Percentiles rank a stretch among this genome's conserved stretches.
phyloP scores from a whole-genome alignment of 495 filamentous ascomycete genomes.

The Aspergillus kassunensis region DNA sequence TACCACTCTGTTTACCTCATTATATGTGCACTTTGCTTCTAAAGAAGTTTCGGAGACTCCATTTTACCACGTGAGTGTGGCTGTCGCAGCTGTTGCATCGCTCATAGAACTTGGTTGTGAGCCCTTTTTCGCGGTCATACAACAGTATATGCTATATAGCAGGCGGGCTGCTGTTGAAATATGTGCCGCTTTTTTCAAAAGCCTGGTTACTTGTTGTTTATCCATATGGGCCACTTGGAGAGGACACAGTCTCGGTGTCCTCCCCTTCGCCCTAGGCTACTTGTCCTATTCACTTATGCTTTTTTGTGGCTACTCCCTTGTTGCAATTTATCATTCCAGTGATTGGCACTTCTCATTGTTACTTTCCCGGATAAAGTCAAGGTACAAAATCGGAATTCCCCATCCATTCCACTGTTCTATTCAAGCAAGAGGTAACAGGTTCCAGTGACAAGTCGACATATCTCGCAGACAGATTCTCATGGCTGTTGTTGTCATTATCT shows the following conservation, averaged over 20 bases:
- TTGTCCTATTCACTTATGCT: slow-evolving; percentile 68
- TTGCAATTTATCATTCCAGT: slow-evolving; percentile 39
- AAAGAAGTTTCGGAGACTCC: slow-evolving; percentile 52
- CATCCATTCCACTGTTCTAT: not conserved
- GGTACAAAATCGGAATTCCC: slow-evolving; percentile 26
- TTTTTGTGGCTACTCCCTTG: slow-evolving; percentile 59
- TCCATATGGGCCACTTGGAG: slow-evolving; percentile 54
- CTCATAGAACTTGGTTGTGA: slow-evolving; percentile 78
- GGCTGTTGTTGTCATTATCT: slow-evolving; percentile 62
- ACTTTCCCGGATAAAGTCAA: slow-evolving; percentile 37
- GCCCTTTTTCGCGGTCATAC: slow-evolving; percentile 78
- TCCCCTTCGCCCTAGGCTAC: slow-evolving; percentile 90
- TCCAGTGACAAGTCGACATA: slow-evolving; percentile 40
- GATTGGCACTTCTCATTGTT: slow-evolving; percentile 57
- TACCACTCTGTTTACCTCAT: slow-evolving; percentile 52
- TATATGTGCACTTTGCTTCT: slow-evolving; percentile 60
- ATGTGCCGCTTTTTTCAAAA: slow-evolving; percentile 70
- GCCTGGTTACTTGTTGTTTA: slow-evolving; percentile 61
- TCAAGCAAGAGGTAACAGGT: not conserved
- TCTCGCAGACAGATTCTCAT: slow-evolving; percentile 60
- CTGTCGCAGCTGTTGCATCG: slow-evolving; percentile 69
- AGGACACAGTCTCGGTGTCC: slow-evolving; percentile 57
- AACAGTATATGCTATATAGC: slow-evolving; percentile 74
- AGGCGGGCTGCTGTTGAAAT: slow-evolving; percentile 78
- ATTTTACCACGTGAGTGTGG: slow-evolving; percentile 59